Conservation (phyloP, 208 protist species). For the Tritrichomonas musculus region DNA sequence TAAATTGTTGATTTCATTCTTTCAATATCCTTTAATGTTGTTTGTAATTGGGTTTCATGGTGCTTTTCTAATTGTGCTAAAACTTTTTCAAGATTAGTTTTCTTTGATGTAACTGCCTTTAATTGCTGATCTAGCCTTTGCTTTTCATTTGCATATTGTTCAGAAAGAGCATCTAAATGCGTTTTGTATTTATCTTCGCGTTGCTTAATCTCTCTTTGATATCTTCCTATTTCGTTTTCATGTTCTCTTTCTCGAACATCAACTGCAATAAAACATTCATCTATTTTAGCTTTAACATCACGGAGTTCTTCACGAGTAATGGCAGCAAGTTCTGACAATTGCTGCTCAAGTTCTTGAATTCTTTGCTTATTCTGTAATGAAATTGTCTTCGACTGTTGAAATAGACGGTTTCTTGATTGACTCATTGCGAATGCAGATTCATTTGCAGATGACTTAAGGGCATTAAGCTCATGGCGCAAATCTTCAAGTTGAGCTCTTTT, state of each 20-base stretch:
- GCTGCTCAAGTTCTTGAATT: neutral
- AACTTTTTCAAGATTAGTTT: neutral
- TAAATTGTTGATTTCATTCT: neutral
- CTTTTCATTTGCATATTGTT: neutral
- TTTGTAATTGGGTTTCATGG: neutral
- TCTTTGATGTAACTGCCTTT: neutral
- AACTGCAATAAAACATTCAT: neutral
- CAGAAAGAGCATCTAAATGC: neutral
- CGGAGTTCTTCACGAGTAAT: neutral
- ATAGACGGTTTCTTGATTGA: neutral
- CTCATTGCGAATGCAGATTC: too few species aligned
- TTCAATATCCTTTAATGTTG: neutral
- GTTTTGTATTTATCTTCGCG: neutral
- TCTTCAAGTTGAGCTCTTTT: neutral
- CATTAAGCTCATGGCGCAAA: neutral
- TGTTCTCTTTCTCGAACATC: neutral
- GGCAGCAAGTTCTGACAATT: neutral
- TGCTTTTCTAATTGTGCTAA: neutral
- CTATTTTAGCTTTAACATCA: neutral
- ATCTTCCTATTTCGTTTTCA: neutral
- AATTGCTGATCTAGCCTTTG: neutral
- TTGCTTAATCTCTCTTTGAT: neutral
- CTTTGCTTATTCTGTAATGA: neutral
- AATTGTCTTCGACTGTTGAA: neutral
- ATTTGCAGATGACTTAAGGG: neutral